Conservation (phyloP, 768 basidiomycete genomes). For the Boletus rubescentipes region DNA sequence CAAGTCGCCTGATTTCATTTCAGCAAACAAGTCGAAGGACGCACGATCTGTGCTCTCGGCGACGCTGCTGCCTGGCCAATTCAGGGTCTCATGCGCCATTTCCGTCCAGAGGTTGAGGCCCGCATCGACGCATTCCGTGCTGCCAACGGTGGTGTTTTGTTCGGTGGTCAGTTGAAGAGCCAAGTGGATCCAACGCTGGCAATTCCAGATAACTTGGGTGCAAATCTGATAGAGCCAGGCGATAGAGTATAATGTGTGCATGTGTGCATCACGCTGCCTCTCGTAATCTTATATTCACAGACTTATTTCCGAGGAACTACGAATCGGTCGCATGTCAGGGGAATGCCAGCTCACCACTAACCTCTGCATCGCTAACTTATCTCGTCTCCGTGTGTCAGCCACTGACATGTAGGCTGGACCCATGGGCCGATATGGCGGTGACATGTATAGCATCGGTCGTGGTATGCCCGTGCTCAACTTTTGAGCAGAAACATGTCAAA, state of each 20-base stretch:
- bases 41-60: conserved; percentile 95
- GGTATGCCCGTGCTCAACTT: too few relatives aligned
- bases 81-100: conserved; percentile 96
- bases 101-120: conserved; percentile 91
- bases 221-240: conserved; percentile 41
- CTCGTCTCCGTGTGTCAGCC: too few relatives aligned
- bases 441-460: too few relatives aligned
- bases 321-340: not conserved
- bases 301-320: not conserved
- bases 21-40: conserved; percentile 95
- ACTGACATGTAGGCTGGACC: too few relatives aligned
- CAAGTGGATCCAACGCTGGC: conserved; percentile 70
- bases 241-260: conserved; percentile 32
- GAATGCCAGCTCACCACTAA: too few relatives aligned
- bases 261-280: not conserved
- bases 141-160: conserved; percentile 78
- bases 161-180: conserved; percentile 76
- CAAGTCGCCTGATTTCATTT: conserved; percentile 4
- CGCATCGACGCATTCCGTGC: conserved; percentile 79
- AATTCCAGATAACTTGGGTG: conserved; percentile 73
- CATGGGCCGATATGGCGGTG: too few relatives aligned
- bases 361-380: too few relatives aligned
- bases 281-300: conserved; percentile 5
- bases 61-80: conserved; percentile 99
- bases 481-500: too few relatives aligned